Base-by-base conservation (phyloP, 495 filamentous ascomycete species). In the Podospora pseudoanserina region DNA sequence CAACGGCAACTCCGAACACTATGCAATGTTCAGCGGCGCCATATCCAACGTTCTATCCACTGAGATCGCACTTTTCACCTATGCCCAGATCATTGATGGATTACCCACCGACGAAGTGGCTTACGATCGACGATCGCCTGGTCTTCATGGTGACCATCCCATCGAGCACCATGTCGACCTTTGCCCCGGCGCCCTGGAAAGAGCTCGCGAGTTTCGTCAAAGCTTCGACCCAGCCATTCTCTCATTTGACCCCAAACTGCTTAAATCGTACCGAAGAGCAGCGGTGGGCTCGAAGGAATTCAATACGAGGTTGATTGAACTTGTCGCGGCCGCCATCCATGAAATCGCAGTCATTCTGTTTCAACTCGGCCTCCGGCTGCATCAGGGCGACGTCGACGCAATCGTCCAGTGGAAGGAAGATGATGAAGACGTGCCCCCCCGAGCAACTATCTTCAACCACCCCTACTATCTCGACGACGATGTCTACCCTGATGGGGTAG, bases 21-120 rank as follows among this genome's bases (percentile, higher is more conserved):
- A 44, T 57, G 58, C 66, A 23, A 20, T 66, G 1, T 34, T 74
- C 11, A 64, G 27, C 3, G 63, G 67, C 13, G 70, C 73, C 16
- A 54, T 77, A 13, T 34, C 20, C 55, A 73, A 70, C 27, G 28
- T 73, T 2, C 57, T 75, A 0, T 68, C 68, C 1, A 74, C 69
- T 5, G 69, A 73, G 4, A 59, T 73, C 65, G 78, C 78, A 27
- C 63, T 73, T 18, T 64, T 63, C 59, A 78, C 74, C 1, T 78
- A 70, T 60, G 72, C 72, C 4, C 77, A 79, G 30, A 78, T 77
- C 20, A 73, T 80, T 20, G 72, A 80, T 65, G 76, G 75, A 1
- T 67, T 78, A 4, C 74, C 77, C 3, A 67, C 67, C 16, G 49
- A 55, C 6, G 66, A 75, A 13, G 72, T 75, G 3, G 72, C 64